Percentiles rank a stretch among this genome's conserved stretches.
phyloP scores from a whole-genome alignment of 176 grass and related monocot genomes.

The Aechmea fasciata region DNA sequence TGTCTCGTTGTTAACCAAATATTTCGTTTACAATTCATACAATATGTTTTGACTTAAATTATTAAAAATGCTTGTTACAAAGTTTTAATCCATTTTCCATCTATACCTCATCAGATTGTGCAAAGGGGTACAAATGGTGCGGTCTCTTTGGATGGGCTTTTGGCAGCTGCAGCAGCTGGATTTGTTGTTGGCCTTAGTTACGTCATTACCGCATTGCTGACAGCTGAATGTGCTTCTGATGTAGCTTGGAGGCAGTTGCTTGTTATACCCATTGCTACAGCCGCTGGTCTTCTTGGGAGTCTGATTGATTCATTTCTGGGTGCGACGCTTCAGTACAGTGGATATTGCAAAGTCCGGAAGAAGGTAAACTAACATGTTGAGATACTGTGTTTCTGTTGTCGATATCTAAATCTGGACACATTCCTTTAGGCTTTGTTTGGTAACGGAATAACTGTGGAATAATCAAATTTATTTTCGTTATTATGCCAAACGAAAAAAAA shows the following conservation, averaged over 20 bases:
- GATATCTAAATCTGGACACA: neutral
- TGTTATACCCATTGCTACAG: conserved; percentile 53
- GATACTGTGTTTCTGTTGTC: neutral
- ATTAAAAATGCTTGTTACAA: conserved; percentile 9
- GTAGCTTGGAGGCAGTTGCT: conserved; percentile 46
- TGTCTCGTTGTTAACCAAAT: too few species aligned
- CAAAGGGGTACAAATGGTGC: conserved; percentile 85
- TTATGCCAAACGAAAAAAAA: too few species aligned
- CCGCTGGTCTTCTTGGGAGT: conserved; percentile 70
- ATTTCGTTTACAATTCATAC: too few species aligned
- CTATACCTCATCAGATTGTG: conserved; percentile 50
- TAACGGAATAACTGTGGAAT: too few species aligned
- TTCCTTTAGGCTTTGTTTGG: neutral
- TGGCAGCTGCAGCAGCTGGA: conserved; percentile 62
- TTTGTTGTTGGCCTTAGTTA: conserved; percentile 60
- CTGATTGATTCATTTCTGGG: conserved; percentile 90
- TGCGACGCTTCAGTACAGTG: conserved; percentile 87
- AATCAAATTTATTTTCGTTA: too few species aligned
- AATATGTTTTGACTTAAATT: too few species aligned
- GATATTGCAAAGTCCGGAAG: conserved; percentile 75
- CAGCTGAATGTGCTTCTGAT: conserved; percentile 57
- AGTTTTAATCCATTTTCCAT: conserved; percentile 16
- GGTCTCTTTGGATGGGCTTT: conserved; percentile 69
- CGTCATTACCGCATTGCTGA: conserved; percentile 51
- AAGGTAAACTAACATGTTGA: conserved; percentile 41